A percentile compares a stretch with the other conserved stretches of the same genome.
Evolutionary conservation across 768 basidiomycete genomes (phyloP).

Genomic region (Phaeotremella skinneri): DNA sequence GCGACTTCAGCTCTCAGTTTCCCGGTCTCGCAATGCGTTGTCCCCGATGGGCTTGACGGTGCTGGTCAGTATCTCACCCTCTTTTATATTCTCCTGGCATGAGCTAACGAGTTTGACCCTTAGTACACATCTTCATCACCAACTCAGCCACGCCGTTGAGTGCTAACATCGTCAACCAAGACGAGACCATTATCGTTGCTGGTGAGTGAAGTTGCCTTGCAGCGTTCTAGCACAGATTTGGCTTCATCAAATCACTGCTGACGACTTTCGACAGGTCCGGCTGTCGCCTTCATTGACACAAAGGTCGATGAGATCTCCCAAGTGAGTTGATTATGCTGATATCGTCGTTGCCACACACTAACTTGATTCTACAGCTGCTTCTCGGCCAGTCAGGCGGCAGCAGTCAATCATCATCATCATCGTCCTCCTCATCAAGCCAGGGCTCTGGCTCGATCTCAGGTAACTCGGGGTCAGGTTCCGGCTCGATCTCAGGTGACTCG

Average conservation of each 20-base stretch:
- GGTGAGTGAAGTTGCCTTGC: constrained; percentile 8
- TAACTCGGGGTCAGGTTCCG: not conserved
- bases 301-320: constrained; percentile 2
- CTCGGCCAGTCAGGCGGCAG: not conserved
- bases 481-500: not conserved
- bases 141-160: constrained; percentile 17
- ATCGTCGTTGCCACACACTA: not conserved
- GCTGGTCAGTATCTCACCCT: constrained; percentile 13
- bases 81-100: not conserved
- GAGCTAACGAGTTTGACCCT: not conserved
- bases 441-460: not conserved
- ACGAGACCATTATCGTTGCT: constrained; percentile 20
- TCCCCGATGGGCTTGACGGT: constrained; percentile 30
- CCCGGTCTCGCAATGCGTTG: constrained; percentile 24
- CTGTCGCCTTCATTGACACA: constrained; percentile 17
- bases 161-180: constrained; percentile 28
- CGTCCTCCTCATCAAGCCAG: not conserved
- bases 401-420: too few species aligned
- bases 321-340: constrained; percentile 6
- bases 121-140: constrained; percentile 26
- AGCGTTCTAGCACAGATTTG: not conserved
- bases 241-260: not conserved
- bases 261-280: constrained; percentile 5
- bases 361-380: not conserved
- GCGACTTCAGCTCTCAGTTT: constrained; percentile 21